Percentiles rank a stretch among this genome's conserved stretches.
Conservation (phyloP, 2,329 filamentous ascomycete genomes). For the Monosporascus sp. region DNA sequence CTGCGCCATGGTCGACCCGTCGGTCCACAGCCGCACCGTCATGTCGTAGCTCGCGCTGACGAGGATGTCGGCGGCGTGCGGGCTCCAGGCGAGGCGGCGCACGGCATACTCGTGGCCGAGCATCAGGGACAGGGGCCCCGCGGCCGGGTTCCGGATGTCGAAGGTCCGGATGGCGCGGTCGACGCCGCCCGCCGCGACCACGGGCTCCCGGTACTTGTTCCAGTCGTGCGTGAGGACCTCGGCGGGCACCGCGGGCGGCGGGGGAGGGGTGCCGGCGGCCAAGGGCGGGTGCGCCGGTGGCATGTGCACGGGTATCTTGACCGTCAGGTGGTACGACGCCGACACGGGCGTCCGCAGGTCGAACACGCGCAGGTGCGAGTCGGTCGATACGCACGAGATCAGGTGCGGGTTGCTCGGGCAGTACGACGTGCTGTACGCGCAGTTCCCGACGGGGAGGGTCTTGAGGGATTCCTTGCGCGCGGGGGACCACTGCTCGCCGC, state of each 20-base stretch:
- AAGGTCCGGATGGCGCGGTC: conserved; percentile 85
- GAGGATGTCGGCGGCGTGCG: conserved; percentile 83
- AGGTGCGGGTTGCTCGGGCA: conserved; percentile 82
- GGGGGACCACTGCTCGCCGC: conserved; percentile 67
- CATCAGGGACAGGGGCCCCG: conserved; percentile 68
- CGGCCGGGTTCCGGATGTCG: conserved; percentile 72
- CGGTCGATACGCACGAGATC: conserved; percentile 81
- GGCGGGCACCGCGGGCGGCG: conserved; percentile 50
- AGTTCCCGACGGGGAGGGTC: conserved; percentile 86
- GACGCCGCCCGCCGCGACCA: conserved; percentile 85
- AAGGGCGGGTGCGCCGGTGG: conserved; percentile 11
- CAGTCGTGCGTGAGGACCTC: conserved; percentile 95
- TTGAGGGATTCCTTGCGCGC: conserved; percentile 67
- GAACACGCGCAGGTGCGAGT: conserved; percentile 85
- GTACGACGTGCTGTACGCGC: conserved; percentile 90
- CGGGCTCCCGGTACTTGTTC: conserved; percentile 91
- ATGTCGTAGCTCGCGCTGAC: conserved; percentile 95
- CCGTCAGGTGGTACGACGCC: conserved; percentile 80
- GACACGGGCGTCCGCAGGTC: conserved; percentile 83
- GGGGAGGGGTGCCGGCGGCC: conserved; percentile 39
- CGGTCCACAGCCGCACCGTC: conserved; percentile 92
- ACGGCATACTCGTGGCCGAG: conserved; percentile 89
- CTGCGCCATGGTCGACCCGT: conserved; percentile 46
- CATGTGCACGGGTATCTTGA: conserved; percentile 78
- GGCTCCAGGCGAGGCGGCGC: conserved; percentile 81